Base-by-base conservation (phyloP, 2,329 filamentous ascomycete genomes). In the Pseudogymnoascus pannorum region DNA sequence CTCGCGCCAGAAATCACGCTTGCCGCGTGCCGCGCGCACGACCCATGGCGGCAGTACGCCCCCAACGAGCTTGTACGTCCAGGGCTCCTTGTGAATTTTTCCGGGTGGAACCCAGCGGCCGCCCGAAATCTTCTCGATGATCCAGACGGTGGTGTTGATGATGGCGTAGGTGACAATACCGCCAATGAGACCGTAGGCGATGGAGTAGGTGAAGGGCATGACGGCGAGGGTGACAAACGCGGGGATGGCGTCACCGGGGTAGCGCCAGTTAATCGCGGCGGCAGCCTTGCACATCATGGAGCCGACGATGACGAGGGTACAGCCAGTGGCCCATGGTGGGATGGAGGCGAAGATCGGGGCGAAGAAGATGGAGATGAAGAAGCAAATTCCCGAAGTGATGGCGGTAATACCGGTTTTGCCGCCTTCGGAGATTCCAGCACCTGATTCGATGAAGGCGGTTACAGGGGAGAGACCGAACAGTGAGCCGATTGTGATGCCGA, bases 121-220 rank as follows among this genome's bases (percentile, higher is more conserved):
- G 1, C 84, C 79, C 0, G 85, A 87, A 3, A 75, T 75, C 71
- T 84, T 80, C 73, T 88, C 85, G 66, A 95, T 74, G 57, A 88
- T 62, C 83, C 83, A 92, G 11, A 90, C 85, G 11, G 81, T 70
- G 0, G 79, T 83, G 75, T 96, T 95, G 75, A 96, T 81, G 65
- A 88, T 71, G 48, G 87, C 87, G 74, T 95, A 95, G 38, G 84
- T 85, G 69, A 87, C 79, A 68, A 95, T 88, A 59, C 91, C 89
- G 1, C 83, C 59, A 67, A 95, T 95, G 14, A 96, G 79, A 57
- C 91, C 91, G 70, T 95, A 89, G 11, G 91, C 89, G 69, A 95
- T 94, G 40, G 86, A 90, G 78, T 94, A 96, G 1, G 89, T 92
- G 75, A 95, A 94, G 0, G 91, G 91, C 91, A 96, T 95, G 64